Conservation (phyloP, 306 rosid species). For the Begonia peltatifolia region DNA sequence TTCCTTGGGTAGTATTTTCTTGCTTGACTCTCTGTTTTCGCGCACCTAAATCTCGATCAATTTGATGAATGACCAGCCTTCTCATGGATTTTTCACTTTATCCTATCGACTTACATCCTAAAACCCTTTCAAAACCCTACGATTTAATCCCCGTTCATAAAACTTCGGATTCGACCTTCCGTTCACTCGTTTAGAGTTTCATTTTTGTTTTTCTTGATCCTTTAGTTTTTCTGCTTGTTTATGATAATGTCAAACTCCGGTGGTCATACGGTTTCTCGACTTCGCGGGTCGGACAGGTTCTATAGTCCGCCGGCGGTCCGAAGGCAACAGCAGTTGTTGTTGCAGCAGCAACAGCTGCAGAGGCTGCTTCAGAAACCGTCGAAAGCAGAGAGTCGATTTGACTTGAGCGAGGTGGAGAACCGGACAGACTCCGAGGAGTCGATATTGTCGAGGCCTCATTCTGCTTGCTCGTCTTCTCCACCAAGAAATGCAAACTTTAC, state of each 20-base stretch:
- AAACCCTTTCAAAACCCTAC: background rate
- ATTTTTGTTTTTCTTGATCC: background rate
- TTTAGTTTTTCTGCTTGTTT: constrained; percentile 27
- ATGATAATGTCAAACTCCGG: constrained; percentile 2
- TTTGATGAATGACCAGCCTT: too few species aligned
- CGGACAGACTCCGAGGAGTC: constrained; percentile 22
- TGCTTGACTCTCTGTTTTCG: too few species aligned
- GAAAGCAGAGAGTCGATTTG: constrained; percentile 4
- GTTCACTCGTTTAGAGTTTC: background rate
- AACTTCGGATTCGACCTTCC: background rate
- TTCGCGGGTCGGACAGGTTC: constrained; percentile 61
- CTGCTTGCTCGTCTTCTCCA: constrained; percentile 4
- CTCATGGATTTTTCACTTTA: background rate
- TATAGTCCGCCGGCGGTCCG: constrained; percentile 41
- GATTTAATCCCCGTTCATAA: background rate
- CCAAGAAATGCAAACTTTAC: constrained; percentile 14
- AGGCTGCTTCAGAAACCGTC: constrained; percentile 6
- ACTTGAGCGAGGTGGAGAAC: constrained; percentile 20
- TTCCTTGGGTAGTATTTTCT: too few species aligned
- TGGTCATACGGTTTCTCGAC: constrained; percentile 13
- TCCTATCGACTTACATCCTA: background rate
- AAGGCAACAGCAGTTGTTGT: constrained; percentile 18
- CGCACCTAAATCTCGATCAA: too few species aligned
- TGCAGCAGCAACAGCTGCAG: constrained; percentile 4
- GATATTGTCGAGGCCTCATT: constrained; percentile 3